phyloP scores from a whole-genome alignment of 805 yeast genomes.

The Ogataea angusta region DNA sequence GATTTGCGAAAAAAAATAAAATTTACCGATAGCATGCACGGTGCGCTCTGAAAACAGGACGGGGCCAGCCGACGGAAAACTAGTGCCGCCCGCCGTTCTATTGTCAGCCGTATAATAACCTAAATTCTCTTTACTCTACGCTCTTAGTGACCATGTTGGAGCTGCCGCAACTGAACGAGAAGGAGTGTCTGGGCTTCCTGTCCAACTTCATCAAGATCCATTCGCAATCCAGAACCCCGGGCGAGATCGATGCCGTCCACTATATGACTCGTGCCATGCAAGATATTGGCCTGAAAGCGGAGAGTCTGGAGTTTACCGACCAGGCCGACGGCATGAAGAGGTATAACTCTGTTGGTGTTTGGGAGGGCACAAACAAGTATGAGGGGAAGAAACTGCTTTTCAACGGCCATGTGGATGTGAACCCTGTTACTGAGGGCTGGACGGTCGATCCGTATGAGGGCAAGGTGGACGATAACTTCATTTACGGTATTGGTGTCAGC shows the following conservation, averaged over 20 bases:
- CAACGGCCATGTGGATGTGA: conserved; percentile 34
- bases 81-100: background rate
- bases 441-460: conserved; percentile 33
- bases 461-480: conserved; percentile 24
- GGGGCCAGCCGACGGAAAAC: conserved; percentile 1
- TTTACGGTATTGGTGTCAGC: conserved; percentile 33
- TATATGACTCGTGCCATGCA: conserved; percentile 28
- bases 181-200: conserved; percentile 26
- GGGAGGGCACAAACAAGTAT: conserved; percentile 27
- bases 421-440: conserved; percentile 34
- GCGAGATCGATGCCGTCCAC: conserved; percentile 28
- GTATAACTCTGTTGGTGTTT: conserved; percentile 29
- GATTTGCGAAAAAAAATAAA: background rate
- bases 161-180: conserved; percentile 24
- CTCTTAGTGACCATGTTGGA: conserved; percentile 1
- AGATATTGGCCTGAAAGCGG: conserved; percentile 26
- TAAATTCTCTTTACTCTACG: background rate
- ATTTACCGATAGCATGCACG: background rate
- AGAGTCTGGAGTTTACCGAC: conserved; percentile 24
- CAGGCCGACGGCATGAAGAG: conserved; percentile 27
- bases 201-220: conserved; percentile 31
- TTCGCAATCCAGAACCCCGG: conserved; percentile 28
- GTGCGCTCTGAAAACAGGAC: background rate
- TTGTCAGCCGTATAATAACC: too few species aligned
- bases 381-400: conserved; percentile 25